Evolutionary conservation across 208 protist species (phyloP), one percentile per base, ranked within the genome.

Genomic region (Lotmaria passim): DNA sequence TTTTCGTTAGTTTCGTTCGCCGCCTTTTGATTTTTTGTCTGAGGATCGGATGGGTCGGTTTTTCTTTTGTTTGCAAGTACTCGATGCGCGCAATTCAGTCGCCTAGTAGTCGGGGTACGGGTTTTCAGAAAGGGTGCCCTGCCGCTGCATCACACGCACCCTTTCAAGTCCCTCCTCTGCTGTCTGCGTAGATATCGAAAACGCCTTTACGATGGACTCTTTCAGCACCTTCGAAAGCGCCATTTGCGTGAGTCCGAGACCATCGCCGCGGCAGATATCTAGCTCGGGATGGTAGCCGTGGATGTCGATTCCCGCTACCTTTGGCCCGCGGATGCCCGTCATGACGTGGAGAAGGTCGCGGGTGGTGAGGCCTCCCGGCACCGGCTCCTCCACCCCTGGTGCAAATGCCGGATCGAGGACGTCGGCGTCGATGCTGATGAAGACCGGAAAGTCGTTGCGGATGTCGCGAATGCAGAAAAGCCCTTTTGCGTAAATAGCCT

Each of bases 381-480:
- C 75, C 0, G 90, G 87, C 14, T 38, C 51, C 23, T 65, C 60
- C 31, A 93, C 87, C 3, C 72, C 90, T 14, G 87, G 90, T 14
- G 90, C 90, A 58, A 90, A 91, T 5, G 84, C 79, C 0, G 90
- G 90, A 56, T 95, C 87, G n/a, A 95, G 59, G 0, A 91, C 85
- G 58, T 85, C 81, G 15, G 82, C 81, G 66, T 95, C 78, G 66
- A 95, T 86, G 68, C 82, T 90, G 50, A 95, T 78, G 63, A 93
- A 93, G 17, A 95, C 86, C 7, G 86, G 86, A 57, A 86, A 95
- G 73, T 93, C 87, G 69, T 95, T 95, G 34, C 87, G 71, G 52
- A 95, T 91, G 66, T 95, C 90, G 17, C 87, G 82, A 62, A 95
- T 89, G 74, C 87, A 92, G 62, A 93, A 93, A 4, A 92, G 55